Evolutionary conservation across 768 basidiomycete genomes (phyloP).

Genomic region (Lactarius hatsudake): DNA sequence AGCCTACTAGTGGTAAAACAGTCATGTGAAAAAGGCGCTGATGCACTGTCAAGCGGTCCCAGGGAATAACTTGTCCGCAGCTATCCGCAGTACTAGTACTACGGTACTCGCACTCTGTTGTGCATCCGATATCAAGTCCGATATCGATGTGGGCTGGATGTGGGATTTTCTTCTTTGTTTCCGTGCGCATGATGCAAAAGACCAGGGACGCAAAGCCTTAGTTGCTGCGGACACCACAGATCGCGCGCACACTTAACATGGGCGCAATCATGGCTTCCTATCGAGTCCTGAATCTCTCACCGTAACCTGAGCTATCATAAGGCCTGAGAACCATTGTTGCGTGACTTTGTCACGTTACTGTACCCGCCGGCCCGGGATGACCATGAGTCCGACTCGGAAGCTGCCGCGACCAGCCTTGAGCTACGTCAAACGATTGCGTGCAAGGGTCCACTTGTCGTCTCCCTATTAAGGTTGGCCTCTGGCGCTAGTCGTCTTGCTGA

Average conservation of each 20-base stretch:
- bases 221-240: background rate
- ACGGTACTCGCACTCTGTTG: background rate
- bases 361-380: too few relatives aligned
- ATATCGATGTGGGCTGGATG: background rate
- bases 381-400: too few relatives aligned
- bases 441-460: background rate
- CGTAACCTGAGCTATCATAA: too few relatives aligned
- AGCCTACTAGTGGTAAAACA: background rate
- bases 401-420: too few relatives aligned
- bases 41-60: background rate
- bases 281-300: background rate
- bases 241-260: slow-evolving; percentile 1
- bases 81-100: slow-evolving; percentile 1
- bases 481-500: too few relatives aligned
- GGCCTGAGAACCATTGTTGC: too few relatives aligned
- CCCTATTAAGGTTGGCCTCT: background rate
- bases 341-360: too few relatives aligned
- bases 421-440: background rate
- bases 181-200: background rate
- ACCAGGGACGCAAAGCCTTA: background rate
- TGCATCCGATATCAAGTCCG: background rate
- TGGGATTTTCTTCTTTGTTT: background rate
- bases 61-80: background rate
- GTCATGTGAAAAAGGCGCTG: background rate
- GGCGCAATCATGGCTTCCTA: background rate